These are phyloP conservation scores for Neonectria sp. DNA, from an alignment of 2,329 filamentous ascomycete species.

Conservation along the genomic window DNA sequence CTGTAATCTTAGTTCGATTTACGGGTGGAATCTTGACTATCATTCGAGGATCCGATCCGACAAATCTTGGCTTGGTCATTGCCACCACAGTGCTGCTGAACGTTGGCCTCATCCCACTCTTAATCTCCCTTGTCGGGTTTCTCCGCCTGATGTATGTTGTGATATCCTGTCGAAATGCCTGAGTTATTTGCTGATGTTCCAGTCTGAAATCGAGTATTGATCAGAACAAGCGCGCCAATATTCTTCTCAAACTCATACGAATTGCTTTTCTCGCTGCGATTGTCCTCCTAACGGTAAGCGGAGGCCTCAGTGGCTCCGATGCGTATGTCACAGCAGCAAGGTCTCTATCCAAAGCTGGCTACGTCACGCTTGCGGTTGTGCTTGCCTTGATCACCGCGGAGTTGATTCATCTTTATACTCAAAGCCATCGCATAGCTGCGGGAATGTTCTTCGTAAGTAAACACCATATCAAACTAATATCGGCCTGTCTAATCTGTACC, in stretches of 20 bases:
- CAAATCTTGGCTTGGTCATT: constrained; percentile 43
- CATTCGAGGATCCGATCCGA: constrained; percentile 36
- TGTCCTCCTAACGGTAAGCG: constrained; percentile 3
- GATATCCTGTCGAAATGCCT: neutral
- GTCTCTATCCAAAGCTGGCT: constrained; percentile 7
- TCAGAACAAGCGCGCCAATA: constrained; percentile 1
- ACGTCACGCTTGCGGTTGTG: neutral
- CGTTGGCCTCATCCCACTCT: constrained; percentile 48
- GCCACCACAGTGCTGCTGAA: constrained; percentile 49
- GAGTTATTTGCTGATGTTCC: neutral
- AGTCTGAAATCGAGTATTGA: constrained; percentile 10
- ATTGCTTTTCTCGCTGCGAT: constrained; percentile 11
- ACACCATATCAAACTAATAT: neutral
- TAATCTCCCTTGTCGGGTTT: constrained; percentile 46
- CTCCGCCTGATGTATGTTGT: constrained; percentile 44
- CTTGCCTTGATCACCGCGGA: neutral
- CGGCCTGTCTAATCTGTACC: neutral
- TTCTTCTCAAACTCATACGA: constrained; percentile 1
- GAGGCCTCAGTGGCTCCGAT: neutral
- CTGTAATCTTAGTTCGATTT: constrained; percentile 44
- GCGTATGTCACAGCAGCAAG: neutral
- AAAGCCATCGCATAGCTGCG: neutral
- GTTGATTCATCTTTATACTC: constrained; percentile 12
- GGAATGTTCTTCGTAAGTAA: constrained; percentile 14
- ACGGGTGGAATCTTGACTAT: constrained; percentile 48